These are phyloP conservation scores for Sugiyamaella qingdaonensis DNA, from an alignment of 805 yeast genomes.

Conservation along the genomic window DNA sequence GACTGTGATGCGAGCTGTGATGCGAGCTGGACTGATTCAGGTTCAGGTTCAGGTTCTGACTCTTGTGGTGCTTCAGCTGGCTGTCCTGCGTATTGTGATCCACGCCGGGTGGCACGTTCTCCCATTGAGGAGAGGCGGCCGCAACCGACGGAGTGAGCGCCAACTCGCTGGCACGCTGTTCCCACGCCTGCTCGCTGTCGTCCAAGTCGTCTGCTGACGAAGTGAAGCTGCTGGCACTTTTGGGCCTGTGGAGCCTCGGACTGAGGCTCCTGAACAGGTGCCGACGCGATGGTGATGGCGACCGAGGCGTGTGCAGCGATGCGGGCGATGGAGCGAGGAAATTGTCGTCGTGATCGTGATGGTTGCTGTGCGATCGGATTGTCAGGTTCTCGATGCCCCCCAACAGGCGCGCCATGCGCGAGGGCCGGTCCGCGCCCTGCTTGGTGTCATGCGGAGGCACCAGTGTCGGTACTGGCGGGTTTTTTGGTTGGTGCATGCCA, in stretches of 20 bases:
- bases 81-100: not conserved
- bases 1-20: no score
- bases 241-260: not conserved
- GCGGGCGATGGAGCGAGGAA: not conserved
- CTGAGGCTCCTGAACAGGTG: not conserved
- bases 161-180: constrained; percentile 1
- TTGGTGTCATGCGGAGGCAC: no score
- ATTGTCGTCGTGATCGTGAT: not conserved
- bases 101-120: not conserved
- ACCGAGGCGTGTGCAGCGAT: not conserved
- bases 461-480: no score
- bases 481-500: no score
- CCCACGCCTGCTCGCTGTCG: constrained; percentile 6
- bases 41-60: no score
- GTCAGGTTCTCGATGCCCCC: not conserved
- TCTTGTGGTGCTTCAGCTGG: not conserved
- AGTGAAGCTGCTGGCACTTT: not conserved
- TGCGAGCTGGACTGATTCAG: no score
- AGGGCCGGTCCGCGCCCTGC: not conserved
- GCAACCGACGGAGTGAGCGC: not conserved
- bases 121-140: not conserved
- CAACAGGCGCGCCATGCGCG: not conserved
- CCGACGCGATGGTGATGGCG: not conserved
- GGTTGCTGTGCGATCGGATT: not conserved
- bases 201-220: not conserved